phyloP scores from a whole-genome alignment of 192 early-diverging fungal species.

The Anaeromyces robustus region DNA sequence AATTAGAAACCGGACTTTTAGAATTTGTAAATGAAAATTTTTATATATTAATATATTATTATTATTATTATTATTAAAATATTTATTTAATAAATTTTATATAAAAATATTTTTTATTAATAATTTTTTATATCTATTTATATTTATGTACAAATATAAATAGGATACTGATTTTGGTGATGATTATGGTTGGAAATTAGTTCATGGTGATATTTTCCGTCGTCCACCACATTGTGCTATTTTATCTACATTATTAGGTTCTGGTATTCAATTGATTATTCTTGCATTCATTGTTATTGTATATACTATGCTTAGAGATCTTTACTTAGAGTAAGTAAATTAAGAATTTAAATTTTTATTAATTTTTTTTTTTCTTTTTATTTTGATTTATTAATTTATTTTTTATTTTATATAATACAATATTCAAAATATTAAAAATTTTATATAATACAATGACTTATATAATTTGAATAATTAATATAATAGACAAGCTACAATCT shows the following conservation, averaged over 20 bases:
- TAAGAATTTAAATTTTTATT: too few species aligned
- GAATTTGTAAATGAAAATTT: background rate
- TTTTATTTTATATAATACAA: too few species aligned
- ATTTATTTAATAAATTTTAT: background rate
- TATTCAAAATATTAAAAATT: too few species aligned
- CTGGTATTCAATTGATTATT: background rate
- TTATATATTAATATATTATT: background rate
- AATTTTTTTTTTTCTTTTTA: too few species aligned
- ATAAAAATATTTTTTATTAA: too few species aligned
- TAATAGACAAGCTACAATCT: slow-evolving; percentile 42
- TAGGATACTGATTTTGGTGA: background rate
- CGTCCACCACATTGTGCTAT: background rate
- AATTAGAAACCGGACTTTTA: background rate
- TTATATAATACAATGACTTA: too few species aligned
- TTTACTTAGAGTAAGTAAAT: background rate
- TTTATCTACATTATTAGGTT: background rate
- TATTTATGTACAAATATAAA: background rate
- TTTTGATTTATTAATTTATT: too few species aligned
- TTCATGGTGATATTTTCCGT: background rate
- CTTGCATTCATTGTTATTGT: background rate
- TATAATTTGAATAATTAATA: too few species aligned
- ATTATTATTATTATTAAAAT: background rate
- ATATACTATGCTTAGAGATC: background rate
- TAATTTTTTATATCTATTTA: too few species aligned
- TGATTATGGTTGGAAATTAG: background rate